These are phyloP conservation scores for Medicago ruthenica DNA, from an alignment of 306 rosid species.

Conservation along the genomic window DNA sequence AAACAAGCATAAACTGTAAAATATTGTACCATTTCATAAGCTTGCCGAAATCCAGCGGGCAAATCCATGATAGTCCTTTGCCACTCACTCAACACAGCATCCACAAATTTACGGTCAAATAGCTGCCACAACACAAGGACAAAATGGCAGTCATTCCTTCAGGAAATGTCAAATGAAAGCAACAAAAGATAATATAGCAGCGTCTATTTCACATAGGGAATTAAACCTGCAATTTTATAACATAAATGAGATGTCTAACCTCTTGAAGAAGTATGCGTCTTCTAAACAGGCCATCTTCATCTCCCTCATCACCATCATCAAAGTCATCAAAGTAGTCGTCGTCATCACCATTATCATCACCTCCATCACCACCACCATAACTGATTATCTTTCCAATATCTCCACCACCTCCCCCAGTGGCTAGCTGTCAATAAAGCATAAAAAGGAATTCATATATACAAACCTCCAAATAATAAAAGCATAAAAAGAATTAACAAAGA, in stretches of 20 bases:
- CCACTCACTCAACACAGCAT: slow-evolving; percentile 95
- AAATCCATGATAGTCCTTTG: slow-evolving; percentile 92
- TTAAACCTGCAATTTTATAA: neutral
- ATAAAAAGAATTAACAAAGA: slow-evolving; percentile 10
- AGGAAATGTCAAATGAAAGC: slow-evolving; percentile 37
- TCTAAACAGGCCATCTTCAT: slow-evolving; percentile 93
- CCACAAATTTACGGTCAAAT: slow-evolving; percentile 93
- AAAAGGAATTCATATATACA: slow-evolving; percentile 18
- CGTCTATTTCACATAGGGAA: neutral
- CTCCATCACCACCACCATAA: slow-evolving; percentile 98
- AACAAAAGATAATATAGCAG: slow-evolving; percentile 2
- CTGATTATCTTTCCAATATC: slow-evolving; percentile 85
- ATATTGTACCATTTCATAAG: slow-evolving; percentile 85
- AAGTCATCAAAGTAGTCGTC: slow-evolving; percentile 97
- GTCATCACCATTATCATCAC: slow-evolving; percentile 90
- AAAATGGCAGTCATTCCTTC: slow-evolving; percentile 38
- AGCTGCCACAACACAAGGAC: slow-evolving; percentile 63
- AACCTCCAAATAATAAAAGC: slow-evolving; percentile 16
- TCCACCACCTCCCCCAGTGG: slow-evolving; percentile 93
- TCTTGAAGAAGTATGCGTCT: slow-evolving; percentile 87
- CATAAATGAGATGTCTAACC: slow-evolving; percentile 56
- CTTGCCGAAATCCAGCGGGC: slow-evolving; percentile 98
- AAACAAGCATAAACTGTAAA: slow-evolving; percentile 37
- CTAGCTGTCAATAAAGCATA: slow-evolving; percentile 60
- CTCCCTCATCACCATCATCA: slow-evolving; percentile 98